A percentile compares a stretch with the other conserved stretches of the same genome.
Conservation (phyloP, 441 rosid species). For the Euphorbia schlechtendalii region DNA sequence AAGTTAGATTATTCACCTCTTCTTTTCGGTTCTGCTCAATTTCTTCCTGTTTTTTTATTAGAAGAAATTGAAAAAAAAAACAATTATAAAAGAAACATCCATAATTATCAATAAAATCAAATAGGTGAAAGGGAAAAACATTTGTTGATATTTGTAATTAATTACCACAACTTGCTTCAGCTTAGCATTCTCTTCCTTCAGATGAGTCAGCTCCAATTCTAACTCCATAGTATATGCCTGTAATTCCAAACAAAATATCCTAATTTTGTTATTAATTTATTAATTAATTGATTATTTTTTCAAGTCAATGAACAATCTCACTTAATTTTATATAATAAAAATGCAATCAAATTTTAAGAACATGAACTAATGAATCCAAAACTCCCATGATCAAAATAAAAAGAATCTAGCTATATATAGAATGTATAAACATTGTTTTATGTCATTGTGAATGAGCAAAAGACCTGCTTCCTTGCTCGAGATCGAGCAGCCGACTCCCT, state of each 20-base stretch:
- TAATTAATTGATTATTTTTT: not conserved
- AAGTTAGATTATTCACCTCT: conserved; percentile 38
- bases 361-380: not conserved
- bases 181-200: conserved; percentile 68
- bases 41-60: conserved; percentile 38
- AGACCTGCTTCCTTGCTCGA: conserved; percentile 89
- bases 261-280: not conserved
- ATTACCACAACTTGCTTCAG: conserved; percentile 59
- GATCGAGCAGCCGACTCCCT: conserved; percentile 91
- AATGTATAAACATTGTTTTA: not conserved
- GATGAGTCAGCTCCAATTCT: conserved; percentile 72
- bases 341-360: not conserved
- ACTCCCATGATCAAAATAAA: not conserved
- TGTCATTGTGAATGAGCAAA: not conserved
- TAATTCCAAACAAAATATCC: not conserved
- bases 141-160: not conserved
- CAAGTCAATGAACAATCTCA: no score
- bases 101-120: not conserved
- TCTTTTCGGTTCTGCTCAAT: conserved; percentile 42
- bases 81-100: not conserved
- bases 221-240: conserved; percentile 90
- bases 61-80: not conserved
- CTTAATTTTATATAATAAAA: not conserved
- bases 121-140: not conserved
- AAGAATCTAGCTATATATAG: not conserved